phyloP scores from a whole-genome alignment of 1,284 basidiomycete genomes.

The Fomes fomentarius region DNA sequence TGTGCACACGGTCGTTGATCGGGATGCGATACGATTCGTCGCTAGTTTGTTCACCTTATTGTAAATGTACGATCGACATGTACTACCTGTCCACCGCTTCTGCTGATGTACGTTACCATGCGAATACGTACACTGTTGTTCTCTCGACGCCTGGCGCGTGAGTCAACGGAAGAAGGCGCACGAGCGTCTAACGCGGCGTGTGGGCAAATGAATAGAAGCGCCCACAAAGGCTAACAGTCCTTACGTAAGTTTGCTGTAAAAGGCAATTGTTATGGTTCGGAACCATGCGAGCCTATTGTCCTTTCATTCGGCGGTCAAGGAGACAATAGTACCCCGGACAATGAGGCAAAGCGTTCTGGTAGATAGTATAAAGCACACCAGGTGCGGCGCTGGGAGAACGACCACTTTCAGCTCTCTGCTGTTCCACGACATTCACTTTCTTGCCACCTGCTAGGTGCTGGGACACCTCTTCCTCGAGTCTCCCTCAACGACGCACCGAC shows the following conservation, averaged over 20 bases:
- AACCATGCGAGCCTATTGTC: slow-evolving; percentile 18
- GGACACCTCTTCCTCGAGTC: slow-evolving; percentile 15
- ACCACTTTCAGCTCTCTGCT: not conserved
- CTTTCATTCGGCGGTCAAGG: not conserved
- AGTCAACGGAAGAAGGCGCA: no score
- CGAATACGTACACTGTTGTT: no score
- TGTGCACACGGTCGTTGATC: no score
- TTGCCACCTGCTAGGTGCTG: slow-evolving; percentile 11
- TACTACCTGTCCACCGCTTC: no score
- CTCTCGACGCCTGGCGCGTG: no score
- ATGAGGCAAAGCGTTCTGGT: slow-evolving; percentile 9
- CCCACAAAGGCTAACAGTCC: not conserved
- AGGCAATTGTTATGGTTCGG: slow-evolving; percentile 24
- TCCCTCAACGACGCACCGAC: slow-evolving; percentile 1
- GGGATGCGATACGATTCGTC: no score
- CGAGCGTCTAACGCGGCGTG: no score
- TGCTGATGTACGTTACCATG: no score
- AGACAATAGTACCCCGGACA: slow-evolving; percentile 23
- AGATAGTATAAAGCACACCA: slow-evolving; percentile 4
- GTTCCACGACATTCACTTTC: slow-evolving; percentile 8
- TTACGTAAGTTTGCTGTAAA: slow-evolving; percentile 19
- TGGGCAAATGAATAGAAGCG: no score
- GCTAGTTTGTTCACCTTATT: no score
- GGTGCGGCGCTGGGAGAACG: not conserved
- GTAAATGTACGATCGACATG: no score